These are phyloP conservation scores for Pyrenophora teres DNA, from an alignment of 2,329 filamentous ascomycete species.

Conservation along the genomic window DNA sequence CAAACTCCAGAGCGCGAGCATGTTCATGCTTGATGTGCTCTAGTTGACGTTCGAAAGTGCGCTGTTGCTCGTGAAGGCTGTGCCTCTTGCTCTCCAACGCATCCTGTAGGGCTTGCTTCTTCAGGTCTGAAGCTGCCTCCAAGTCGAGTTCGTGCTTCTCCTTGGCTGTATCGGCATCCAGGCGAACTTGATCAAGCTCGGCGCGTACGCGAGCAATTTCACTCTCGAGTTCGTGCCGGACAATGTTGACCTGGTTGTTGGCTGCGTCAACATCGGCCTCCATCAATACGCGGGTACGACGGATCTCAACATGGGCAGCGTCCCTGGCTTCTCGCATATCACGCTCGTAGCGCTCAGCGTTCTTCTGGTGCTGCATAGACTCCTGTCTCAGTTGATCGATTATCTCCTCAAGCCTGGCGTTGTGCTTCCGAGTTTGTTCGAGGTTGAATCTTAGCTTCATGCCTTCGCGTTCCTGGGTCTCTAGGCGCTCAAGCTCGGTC, in stretches of 20 bases:
- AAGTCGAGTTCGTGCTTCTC: constrained; percentile 82
- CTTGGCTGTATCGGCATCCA: constrained; percentile 80
- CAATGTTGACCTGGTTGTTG: constrained; percentile 82
- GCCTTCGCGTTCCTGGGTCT: constrained; percentile 70
- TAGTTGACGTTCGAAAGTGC: constrained; percentile 44
- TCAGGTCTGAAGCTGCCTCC: constrained; percentile 76
- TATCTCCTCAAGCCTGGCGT: constrained; percentile 67
- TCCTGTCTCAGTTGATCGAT: constrained; percentile 62
- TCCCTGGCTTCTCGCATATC: constrained; percentile 86
- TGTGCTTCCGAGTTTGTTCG: constrained; percentile 59
- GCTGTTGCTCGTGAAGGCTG: constrained; percentile 60
- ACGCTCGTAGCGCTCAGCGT: constrained; percentile 71
- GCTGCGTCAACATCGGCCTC: constrained; percentile 82
- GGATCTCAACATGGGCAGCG: constrained; percentile 76
- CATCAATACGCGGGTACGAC: constrained; percentile 77
- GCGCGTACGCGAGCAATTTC: constrained; percentile 73
- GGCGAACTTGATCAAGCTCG: constrained; percentile 76
- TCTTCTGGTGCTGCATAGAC: constrained; percentile 73
- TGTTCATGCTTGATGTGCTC: constrained; percentile 63
- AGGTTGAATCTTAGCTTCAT: constrained; percentile 80
- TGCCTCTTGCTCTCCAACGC: constrained; percentile 58
- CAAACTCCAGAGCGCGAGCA: constrained; percentile 66
- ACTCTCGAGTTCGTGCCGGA: constrained; percentile 80
- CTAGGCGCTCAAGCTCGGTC: constrained; percentile 52
- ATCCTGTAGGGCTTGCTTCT: constrained; percentile 63